Evolutionary conservation across 2,329 filamentous ascomycete species (phyloP).

Genomic region (Fusarium sulawesiense): DNA sequence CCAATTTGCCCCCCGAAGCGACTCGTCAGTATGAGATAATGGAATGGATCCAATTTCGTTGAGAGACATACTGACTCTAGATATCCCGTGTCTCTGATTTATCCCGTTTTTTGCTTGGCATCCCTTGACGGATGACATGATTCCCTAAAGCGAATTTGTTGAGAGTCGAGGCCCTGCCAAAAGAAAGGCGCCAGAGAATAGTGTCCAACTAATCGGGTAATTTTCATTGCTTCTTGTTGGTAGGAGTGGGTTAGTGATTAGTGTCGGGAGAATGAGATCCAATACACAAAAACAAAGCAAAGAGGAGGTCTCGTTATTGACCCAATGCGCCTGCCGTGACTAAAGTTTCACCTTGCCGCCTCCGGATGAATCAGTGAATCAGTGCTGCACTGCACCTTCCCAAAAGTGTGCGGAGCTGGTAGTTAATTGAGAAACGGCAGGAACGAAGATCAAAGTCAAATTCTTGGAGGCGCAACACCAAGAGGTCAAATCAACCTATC

Average conservation of each 20-base stretch:
- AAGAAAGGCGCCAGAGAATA: background rate
- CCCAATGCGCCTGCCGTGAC: background rate
- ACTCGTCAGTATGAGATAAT: background rate
- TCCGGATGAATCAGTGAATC: constrained; percentile 17
- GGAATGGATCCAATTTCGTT: constrained; percentile 23
- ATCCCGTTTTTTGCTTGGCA: background rate
- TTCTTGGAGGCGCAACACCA: constrained; percentile 5
- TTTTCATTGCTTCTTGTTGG: background rate
- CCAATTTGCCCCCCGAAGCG: background rate
- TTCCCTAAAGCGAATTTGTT: background rate
- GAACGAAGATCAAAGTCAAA: constrained; percentile 46
- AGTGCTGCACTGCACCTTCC: background rate
- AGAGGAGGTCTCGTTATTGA: constrained; percentile 6
- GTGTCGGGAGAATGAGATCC: too few relatives aligned
- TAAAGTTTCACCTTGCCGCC: constrained; percentile 27
- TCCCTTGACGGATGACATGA: background rate
- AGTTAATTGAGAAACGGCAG: constrained; percentile 26
- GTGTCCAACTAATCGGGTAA: background rate
- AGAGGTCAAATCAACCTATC: background rate
- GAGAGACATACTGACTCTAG: constrained; percentile 10
- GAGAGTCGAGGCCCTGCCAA: constrained; percentile 3
- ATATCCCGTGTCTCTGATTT: constrained; percentile 6
- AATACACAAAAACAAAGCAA: background rate
- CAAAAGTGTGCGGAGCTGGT: background rate
- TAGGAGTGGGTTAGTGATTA: background rate